Conservation (phyloP, 805 yeast species). For the Pichia cabralensis region DNA sequence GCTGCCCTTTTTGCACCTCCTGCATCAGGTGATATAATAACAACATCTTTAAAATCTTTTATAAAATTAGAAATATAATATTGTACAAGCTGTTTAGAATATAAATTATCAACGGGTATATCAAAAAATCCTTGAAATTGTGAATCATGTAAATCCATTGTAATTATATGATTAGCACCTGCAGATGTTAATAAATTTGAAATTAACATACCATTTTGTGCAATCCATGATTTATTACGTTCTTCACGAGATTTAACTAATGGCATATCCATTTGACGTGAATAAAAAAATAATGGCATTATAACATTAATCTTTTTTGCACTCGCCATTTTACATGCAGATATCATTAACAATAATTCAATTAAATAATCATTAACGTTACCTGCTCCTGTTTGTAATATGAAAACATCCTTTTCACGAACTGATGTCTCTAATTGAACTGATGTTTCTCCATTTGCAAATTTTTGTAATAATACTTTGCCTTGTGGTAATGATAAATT, state of each 20-base stretch:
- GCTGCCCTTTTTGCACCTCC: conserved; percentile 99
- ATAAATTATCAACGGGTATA: conserved; percentile 90
- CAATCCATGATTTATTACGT: conserved; percentile 80
- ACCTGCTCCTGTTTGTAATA: conserved; percentile 80
- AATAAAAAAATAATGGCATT: conserved; percentile 87
- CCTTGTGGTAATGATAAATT: conserved; percentile 70
- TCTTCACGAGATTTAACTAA: conserved; percentile 54
- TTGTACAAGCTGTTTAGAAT: conserved; percentile 79
- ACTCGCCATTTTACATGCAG: conserved; percentile 90
- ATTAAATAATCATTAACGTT: conserved; percentile 80
- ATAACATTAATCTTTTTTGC: conserved; percentile 87
- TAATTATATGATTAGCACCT: conserved; percentile 93
- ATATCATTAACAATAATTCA: conserved; percentile 71
- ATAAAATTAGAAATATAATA: conserved; percentile 71
- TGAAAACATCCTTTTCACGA: conserved; percentile 91
- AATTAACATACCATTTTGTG: conserved; percentile 87
- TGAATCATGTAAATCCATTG: conserved; percentile 97
- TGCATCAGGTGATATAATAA: conserved; percentile 94
- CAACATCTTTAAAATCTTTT: conserved; percentile 74
- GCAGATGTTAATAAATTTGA: conserved; percentile 83
- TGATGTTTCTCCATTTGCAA: conserved; percentile 90
- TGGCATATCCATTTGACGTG: conserved; percentile 92
- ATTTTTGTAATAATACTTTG: conserved; percentile 50
- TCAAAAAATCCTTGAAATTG: conserved; percentile 97
- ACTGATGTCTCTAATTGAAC: conserved; percentile 82